These are phyloP conservation scores for Nemania diffusa DNA, from an alignment of 2,329 filamentous ascomycete species.

Conservation along the genomic window DNA sequence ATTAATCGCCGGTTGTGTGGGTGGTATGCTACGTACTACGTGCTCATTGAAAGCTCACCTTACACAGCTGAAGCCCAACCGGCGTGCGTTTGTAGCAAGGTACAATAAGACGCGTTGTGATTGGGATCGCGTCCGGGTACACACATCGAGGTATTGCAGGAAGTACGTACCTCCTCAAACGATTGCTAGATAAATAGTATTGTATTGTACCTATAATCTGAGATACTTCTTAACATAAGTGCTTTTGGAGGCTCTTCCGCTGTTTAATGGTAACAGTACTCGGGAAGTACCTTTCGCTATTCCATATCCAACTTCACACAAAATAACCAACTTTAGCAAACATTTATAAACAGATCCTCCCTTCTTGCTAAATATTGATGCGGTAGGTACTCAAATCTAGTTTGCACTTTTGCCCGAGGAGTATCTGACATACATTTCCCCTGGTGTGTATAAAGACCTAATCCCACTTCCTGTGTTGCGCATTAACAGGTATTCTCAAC, in stretches of 20 bases:
- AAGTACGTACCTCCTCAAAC: background rate
- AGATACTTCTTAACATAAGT: background rate
- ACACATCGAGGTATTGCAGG: background rate
- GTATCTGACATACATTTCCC: background rate
- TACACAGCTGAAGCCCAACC: background rate
- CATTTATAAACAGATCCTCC: background rate
- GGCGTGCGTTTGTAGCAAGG: slow-evolving; percentile 17
- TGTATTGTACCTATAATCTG: background rate
- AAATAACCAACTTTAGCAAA: background rate
- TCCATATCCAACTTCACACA: background rate
- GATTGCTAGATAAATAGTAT: background rate
- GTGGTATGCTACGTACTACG: background rate
- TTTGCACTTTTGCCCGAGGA: background rate
- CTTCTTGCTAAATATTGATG: background rate
- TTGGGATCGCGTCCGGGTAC: slow-evolving; percentile 7
- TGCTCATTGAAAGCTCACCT: background rate
- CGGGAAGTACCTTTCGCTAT: slow-evolving; percentile 2
- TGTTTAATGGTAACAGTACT: background rate
- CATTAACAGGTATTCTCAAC: background rate
- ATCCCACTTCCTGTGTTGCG: no score
- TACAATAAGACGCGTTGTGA: background rate
- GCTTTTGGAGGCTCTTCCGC: background rate
- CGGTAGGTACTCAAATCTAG: no score
- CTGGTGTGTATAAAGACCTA: no score
- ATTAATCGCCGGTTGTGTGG: no score